Evolutionary conservation across 2,329 filamentous ascomycete genomes (phyloP).

Genomic region (Penicillium polonicum): DNA sequence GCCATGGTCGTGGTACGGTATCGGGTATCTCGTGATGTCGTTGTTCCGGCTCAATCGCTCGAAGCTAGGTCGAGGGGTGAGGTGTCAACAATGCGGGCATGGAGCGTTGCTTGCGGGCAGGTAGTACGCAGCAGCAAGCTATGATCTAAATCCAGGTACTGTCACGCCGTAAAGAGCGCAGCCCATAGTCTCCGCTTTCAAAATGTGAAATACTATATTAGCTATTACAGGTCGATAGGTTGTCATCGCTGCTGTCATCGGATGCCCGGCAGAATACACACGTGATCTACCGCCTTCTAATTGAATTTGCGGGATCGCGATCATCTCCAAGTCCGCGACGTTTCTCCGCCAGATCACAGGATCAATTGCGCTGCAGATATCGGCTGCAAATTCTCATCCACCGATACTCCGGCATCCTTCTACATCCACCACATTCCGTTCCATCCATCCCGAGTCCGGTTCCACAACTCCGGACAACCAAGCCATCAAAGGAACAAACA

Average conservation of each 20-base stretch:
- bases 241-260: slow-evolving; percentile 18
- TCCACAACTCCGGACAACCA: not conserved
- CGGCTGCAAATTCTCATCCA: not conserved
- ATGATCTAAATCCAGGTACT: not conserved
- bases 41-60: slow-evolving; percentile 7
- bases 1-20: slow-evolving; percentile 32
- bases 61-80: slow-evolving; percentile 6
- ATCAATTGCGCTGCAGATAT: not conserved
- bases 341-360: not conserved
- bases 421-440: not conserved
- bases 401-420: not conserved
- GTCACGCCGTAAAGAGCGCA: slow-evolving; percentile 7
- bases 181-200: slow-evolving; percentile 4
- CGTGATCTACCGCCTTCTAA: slow-evolving; percentile 36
- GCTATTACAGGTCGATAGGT: slow-evolving; percentile 3
- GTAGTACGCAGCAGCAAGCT: not conserved
- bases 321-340: not conserved
- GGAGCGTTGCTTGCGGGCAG: not conserved
- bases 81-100: slow-evolving; percentile 6
- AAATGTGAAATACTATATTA: not conserved
- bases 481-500: slow-evolving; percentile 1
- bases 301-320: slow-evolving; percentile 13
- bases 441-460: not conserved
- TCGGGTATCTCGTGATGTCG: not conserved
- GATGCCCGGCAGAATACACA: slow-evolving; percentile 22